A percentile compares a stretch with the other conserved stretches of the same genome.
Conservation (phyloP, 345 rosid species). For the Lepidium aucheri region DNA sequence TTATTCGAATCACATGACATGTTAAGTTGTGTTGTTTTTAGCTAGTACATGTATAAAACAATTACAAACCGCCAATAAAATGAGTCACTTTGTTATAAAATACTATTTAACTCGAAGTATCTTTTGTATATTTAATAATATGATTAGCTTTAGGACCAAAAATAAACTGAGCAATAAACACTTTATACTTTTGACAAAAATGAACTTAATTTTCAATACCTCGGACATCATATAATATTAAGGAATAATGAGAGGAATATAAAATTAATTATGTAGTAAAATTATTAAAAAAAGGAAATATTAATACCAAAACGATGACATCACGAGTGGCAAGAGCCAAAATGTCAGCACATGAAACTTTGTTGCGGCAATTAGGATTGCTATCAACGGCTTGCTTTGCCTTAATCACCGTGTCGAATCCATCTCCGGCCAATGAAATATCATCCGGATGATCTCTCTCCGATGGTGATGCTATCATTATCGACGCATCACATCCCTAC, state of each 20-base stretch:
- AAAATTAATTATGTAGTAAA: not conserved
- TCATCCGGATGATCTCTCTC: conserved; percentile 34
- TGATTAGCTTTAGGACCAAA: no score
- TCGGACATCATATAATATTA: conserved; percentile 1
- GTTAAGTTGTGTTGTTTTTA: not conserved
- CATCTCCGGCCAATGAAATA: conserved; percentile 31
- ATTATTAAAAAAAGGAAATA: not conserved
- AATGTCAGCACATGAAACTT: conserved; percentile 92
- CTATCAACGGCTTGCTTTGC: conserved; percentile 80
- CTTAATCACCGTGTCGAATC: conserved; percentile 78
- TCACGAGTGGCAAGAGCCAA: conserved; percentile 87
- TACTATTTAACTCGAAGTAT: not conserved
- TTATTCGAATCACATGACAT: not conserved
- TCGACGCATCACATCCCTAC: conserved; percentile 33
- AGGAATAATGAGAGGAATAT: not conserved
- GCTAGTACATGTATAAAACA: not conserved
- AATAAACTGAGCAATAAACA: no score
- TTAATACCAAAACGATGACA: conserved; percentile 42
- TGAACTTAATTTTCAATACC: not conserved
- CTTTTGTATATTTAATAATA: not conserved
- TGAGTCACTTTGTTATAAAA: not conserved
- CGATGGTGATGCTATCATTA: conserved; percentile 26
- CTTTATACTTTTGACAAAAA: not conserved
- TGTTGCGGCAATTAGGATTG: conserved; percentile 65
- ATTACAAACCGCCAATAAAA: conserved; percentile 7